These are phyloP conservation scores for Corymbia maculata DNA, from an alignment of 345 rosid species.

Conservation along the genomic window DNA sequence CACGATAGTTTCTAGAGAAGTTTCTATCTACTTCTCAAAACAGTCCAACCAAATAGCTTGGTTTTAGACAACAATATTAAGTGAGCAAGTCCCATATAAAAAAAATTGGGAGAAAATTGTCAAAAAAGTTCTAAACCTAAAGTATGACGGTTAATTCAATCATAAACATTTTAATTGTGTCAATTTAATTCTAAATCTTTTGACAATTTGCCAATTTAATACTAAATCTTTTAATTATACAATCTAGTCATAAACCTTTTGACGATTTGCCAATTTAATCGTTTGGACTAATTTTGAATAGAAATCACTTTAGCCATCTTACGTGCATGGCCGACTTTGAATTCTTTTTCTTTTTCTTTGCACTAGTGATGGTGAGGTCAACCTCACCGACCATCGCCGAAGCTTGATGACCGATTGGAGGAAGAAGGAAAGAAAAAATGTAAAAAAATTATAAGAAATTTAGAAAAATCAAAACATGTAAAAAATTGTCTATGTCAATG, in stretches of 20 bases:
- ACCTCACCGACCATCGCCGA: neutral
- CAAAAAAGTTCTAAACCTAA: neutral
- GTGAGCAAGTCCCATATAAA: neutral
- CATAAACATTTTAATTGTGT: neutral
- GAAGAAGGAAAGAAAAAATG: neutral
- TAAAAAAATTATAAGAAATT: no score
- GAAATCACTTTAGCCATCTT: accelerated
- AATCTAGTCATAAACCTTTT: no score
- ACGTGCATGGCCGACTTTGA: accelerated
- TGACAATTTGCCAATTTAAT: no score
- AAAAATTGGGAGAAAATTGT: neutral
- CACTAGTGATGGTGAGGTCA: no score
- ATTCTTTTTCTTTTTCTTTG: no score
- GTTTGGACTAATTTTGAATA: neutral
- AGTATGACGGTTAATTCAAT: neutral
- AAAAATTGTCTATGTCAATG: no score
- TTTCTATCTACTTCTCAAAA: neutral
- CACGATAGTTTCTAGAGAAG: neutral
- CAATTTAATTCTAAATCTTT: neutral
- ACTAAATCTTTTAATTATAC: no score
- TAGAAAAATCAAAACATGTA: no score
- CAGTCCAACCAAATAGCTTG: neutral
- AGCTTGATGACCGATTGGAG: no score
- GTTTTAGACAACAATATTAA: neutral
- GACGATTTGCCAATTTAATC: neutral